phyloP scores from a whole-genome alignment of 2,329 filamentous ascomycete species.

The Fusarium coffeatum region DNA sequence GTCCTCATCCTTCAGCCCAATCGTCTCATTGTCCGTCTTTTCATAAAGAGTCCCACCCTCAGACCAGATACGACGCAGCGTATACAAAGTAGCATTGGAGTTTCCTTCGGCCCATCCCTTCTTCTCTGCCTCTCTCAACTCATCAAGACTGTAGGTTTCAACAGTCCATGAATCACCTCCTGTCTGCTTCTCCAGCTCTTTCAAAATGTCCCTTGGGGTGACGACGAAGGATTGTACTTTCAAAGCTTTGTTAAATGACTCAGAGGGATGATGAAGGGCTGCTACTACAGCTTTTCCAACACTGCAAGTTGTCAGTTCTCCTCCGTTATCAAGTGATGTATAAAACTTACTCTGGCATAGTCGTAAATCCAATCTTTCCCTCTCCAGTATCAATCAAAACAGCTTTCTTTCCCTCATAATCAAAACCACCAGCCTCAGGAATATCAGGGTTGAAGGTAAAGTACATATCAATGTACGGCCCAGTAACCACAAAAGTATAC shows the following conservation, averaged over 20 bases:
- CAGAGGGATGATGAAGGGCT: conserved; percentile 67
- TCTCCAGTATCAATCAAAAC: conserved; percentile 71
- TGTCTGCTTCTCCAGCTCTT: conserved; percentile 76
- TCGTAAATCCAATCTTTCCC: conserved; percentile 73
- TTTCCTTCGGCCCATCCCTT: conserved; percentile 66
- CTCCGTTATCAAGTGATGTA: background rate
- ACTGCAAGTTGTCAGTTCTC: conserved; percentile 50
- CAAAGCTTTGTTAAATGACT: conserved; percentile 65
- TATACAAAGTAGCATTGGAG: conserved; percentile 65
- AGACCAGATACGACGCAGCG: conserved; percentile 77
- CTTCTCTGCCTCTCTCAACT: conserved; percentile 67
- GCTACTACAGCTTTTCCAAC: conserved; percentile 75
- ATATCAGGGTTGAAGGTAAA: conserved; percentile 54
- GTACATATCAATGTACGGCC: conserved; percentile 75
- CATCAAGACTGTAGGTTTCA: conserved; percentile 56
- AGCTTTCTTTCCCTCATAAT: conserved; percentile 67
- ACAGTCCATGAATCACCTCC: conserved; percentile 59
- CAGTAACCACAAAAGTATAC: conserved; percentile 76
- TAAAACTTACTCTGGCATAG: conserved; percentile 73
- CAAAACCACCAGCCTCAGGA: conserved; percentile 64
- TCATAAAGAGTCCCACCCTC: conserved; percentile 78
- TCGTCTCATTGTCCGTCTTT: conserved; percentile 71
- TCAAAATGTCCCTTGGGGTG: conserved; percentile 70
- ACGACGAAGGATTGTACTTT: conserved; percentile 79
- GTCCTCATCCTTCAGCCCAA: conserved; percentile 62